These are phyloP conservation scores for Hypericum androsaemum DNA, from an alignment of 345 rosid species.

Conservation along the genomic window DNA sequence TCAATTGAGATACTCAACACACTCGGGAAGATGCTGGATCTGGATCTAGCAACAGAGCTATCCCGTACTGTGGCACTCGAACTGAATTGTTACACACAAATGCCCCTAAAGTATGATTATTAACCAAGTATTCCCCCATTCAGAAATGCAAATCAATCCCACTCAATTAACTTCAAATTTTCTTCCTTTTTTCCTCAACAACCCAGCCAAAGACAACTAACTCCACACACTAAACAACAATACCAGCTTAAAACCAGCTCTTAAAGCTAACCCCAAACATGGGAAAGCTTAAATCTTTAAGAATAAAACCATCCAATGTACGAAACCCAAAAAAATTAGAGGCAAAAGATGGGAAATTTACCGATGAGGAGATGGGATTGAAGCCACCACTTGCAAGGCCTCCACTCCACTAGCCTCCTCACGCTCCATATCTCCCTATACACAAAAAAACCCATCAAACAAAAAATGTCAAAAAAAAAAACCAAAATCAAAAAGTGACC, in stretches of 20 bases:
- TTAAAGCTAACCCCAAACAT: neutral
- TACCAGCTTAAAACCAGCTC: neutral
- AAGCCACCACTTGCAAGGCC: conserved; percentile 95
- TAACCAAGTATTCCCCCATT: no score
- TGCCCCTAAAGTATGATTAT: no score
- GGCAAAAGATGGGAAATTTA: conserved; percentile 12
- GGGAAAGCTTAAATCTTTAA: neutral
- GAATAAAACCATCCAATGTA: neutral
- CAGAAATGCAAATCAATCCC: no score
- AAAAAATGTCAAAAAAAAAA: neutral
- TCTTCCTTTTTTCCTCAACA: no score
- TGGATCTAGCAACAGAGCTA: no score
- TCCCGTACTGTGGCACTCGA: no score
- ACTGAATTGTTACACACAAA: no score
- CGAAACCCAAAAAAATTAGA: neutral
- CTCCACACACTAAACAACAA: no score
- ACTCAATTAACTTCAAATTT: no score
- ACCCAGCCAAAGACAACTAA: no score
- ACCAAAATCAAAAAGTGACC: neutral
- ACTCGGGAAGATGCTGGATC: no score
- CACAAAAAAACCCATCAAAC: conserved; percentile 8
- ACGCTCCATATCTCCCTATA: conserved; percentile 77
- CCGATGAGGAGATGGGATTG: conserved; percentile 49
- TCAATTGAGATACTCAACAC: no score
- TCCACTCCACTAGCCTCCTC: conserved; percentile 67